Evolutionary conservation across 805 yeast species (phyloP).

Genomic region (Starmerella ratchasimensis): DNA sequence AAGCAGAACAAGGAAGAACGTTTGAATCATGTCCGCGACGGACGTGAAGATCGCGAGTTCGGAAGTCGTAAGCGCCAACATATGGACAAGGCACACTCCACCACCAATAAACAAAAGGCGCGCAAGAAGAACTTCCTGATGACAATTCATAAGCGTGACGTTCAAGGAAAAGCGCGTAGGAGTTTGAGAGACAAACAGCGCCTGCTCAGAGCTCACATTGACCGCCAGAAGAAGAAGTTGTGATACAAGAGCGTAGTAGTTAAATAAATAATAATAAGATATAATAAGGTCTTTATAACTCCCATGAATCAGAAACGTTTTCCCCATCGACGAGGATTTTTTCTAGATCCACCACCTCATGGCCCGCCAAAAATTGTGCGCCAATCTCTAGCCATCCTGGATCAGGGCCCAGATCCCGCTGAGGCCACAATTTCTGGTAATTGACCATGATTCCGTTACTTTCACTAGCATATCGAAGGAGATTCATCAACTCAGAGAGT

Average conservation of each 20-base stretch:
- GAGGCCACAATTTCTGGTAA: too few relatives aligned
- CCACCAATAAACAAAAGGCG: slow-evolving; percentile 91
- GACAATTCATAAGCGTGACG: slow-evolving; percentile 93
- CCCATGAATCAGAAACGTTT: too few relatives aligned
- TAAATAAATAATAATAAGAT: background rate
- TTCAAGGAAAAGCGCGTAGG: slow-evolving; percentile 84
- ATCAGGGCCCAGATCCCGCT: background rate
- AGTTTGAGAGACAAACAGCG: slow-evolving; percentile 85
- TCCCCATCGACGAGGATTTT: too few relatives aligned
- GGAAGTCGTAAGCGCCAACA: slow-evolving; percentile 67
- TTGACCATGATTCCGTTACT: too few relatives aligned
- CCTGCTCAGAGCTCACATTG: slow-evolving; percentile 70
- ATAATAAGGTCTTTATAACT: too few relatives aligned
- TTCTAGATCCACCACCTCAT: too few relatives aligned
- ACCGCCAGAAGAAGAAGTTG: slow-evolving; percentile 83
- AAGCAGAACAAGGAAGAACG: slow-evolving; percentile 86
- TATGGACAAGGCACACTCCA: slow-evolving; percentile 60
- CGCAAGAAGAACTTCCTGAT: slow-evolving; percentile 97
- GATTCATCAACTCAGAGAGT: too few relatives aligned
- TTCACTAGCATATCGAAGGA: too few relatives aligned
- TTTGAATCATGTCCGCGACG: slow-evolving; percentile 74
- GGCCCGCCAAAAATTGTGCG: background rate
- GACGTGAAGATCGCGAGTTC: slow-evolving; percentile 83
- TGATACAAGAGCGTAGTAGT: slow-evolving; percentile 13
- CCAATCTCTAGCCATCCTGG: background rate